A percentile compares a stretch with the other conserved stretches of the same genome.
Conservation (phyloP, 345 rosid species). For the Nephelium lappaceum region DNA sequence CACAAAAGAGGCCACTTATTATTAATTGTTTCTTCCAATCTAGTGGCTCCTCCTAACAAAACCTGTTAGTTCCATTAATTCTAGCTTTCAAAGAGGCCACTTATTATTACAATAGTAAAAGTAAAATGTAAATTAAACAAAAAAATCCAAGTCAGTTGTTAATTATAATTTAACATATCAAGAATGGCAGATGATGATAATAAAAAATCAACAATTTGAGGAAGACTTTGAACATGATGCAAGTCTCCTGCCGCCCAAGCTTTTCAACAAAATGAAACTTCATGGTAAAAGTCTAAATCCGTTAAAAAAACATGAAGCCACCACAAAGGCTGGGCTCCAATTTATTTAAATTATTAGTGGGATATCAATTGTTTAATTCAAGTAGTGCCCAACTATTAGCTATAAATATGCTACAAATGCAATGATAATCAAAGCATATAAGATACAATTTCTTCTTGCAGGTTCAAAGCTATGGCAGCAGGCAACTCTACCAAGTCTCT, state of each 20-base stretch:
- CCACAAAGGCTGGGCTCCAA: not conserved
- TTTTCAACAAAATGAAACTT: not conserved
- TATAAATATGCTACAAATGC: too few relatives aligned
- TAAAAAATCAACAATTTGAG: too few relatives aligned
- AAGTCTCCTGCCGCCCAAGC: not conserved
- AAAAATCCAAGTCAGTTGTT: too few relatives aligned
- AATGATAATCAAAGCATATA: not conserved
- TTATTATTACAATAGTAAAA: too few relatives aligned
- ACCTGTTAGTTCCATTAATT: too few relatives aligned
- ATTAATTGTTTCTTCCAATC: too few relatives aligned
- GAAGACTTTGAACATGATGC: not conserved
- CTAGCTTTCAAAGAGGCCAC: too few relatives aligned
- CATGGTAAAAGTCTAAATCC: not conserved
- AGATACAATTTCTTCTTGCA: not conserved
- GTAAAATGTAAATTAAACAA: too few relatives aligned
- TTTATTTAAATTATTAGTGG: not conserved
- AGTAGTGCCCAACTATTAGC: not conserved
- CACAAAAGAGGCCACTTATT: too few relatives aligned
- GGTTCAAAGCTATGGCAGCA: constrained; percentile 10
- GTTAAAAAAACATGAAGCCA: not conserved
- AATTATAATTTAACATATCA: not conserved
- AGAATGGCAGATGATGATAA: not conserved
- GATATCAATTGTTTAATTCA: not conserved
- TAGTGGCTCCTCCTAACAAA: too few relatives aligned
- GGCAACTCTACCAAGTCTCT: constrained; percentile 5